phyloP scores from a whole-genome alignment of 805 yeast genomes.

The Candida golubevii region DNA sequence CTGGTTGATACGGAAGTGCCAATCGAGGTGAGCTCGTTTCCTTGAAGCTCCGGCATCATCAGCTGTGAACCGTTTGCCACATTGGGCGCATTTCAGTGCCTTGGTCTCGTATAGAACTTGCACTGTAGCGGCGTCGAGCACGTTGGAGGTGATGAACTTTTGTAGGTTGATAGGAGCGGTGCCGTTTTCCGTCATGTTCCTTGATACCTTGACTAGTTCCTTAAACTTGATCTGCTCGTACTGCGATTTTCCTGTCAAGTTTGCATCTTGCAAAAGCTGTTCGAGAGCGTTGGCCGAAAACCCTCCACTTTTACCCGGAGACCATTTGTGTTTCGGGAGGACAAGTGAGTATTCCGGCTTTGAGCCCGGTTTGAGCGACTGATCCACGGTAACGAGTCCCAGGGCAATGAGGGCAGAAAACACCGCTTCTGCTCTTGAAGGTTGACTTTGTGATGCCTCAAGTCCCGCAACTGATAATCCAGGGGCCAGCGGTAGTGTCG shows the following conservation, averaged over 20 bases:
- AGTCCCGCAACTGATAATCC: conserved; percentile 2
- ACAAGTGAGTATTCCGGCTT: conserved; percentile 30
- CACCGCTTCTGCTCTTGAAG: conserved; percentile 23
- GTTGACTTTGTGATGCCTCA: conserved; percentile 15
- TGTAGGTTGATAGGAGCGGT: conserved; percentile 21
- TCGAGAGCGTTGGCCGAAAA: conserved; percentile 13
- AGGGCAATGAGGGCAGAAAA: conserved; percentile 32
- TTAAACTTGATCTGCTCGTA: conserved; percentile 32
- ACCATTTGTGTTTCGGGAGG: conserved; percentile 30
- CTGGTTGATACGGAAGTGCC: conserved; percentile 93
- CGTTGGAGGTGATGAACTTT: conserved; percentile 34
- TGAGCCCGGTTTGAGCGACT: conserved; percentile 37
- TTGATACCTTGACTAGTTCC: conserved; percentile 27
- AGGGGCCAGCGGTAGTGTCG: neutral
- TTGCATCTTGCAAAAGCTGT: conserved; percentile 14
- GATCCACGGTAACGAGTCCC: conserved; percentile 39
- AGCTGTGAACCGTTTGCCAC: conserved; percentile 80
- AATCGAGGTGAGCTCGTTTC: conserved; percentile 72
- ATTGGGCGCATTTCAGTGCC: conserved; percentile 79
- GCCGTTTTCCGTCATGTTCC: conserved; percentile 9
- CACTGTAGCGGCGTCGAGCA: conserved; percentile 27
- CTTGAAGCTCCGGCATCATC: conserved; percentile 52
- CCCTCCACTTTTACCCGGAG: conserved; percentile 8
- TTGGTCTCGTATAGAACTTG: conserved; percentile 51
- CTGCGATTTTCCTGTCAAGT: conserved; percentile 17